Evolutionary conservation across 1,284 basidiomycete genomes (phyloP).

Genomic region (Microbotryum silenes-acaulis): DNA sequence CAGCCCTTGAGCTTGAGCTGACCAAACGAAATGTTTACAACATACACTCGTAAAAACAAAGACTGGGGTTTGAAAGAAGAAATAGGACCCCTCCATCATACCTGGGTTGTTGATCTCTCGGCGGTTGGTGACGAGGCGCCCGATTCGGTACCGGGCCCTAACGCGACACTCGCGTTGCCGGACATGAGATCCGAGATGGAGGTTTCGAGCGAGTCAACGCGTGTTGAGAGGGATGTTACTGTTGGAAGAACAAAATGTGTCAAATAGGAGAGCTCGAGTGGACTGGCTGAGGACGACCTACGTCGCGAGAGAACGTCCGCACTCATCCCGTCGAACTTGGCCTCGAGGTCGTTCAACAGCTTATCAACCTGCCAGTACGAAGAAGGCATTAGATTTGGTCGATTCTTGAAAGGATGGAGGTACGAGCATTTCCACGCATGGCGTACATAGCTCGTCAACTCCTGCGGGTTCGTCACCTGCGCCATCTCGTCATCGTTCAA

Average conservation of each 20-base stretch:
- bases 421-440: not conserved
- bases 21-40: too few relatives aligned
- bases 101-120: too few relatives aligned
- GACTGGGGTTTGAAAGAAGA: too few relatives aligned
- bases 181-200: slow-evolving; percentile 25
- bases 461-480: slow-evolving; percentile 24
- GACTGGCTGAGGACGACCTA: slow-evolving; percentile 1
- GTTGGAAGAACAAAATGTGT: not conserved
- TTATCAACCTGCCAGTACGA: slow-evolving; percentile 19
- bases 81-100: too few relatives aligned
- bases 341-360: slow-evolving; percentile 28
- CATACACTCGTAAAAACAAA: too few relatives aligned
- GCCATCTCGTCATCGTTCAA: not conserved
- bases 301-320: slow-evolving; percentile 25
- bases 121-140: too few relatives aligned
- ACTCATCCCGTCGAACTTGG: slow-evolving; percentile 26
- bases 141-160: too few relatives aligned
- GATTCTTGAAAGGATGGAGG: too few relatives aligned
- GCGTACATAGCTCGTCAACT: slow-evolving; percentile 29
- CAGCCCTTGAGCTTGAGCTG: too few relatives aligned
- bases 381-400: too few relatives aligned
- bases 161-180: slow-evolving; percentile 4
- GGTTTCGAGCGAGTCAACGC: slow-evolving; percentile 29
- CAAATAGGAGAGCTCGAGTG: not conserved
- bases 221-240: slow-evolving; percentile 24